Evolutionary conservation across 768 basidiomycete genomes (phyloP).

Genomic region (Tulasnella sp.): DNA sequence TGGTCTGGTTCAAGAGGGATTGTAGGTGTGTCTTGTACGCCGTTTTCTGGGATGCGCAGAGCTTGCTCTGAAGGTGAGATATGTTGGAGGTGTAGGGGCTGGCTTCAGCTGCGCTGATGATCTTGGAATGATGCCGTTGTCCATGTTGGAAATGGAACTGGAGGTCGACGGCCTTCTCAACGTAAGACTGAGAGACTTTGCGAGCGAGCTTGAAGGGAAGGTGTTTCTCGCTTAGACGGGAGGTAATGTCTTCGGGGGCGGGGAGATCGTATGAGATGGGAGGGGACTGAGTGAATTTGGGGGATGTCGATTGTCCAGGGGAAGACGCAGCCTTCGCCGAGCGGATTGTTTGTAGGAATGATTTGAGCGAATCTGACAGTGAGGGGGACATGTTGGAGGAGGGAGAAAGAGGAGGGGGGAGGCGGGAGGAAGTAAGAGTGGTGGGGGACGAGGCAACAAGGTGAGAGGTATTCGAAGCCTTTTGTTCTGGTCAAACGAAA

Average conservation of each 20-base stretch:
- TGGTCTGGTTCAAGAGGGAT: conserved; percentile 8
- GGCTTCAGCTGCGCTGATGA: background rate
- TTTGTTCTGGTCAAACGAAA: conserved; percentile 1
- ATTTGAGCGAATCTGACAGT: background rate
- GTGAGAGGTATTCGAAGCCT: conserved; percentile 4
- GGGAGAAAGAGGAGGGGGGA: background rate
- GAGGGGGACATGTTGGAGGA: background rate
- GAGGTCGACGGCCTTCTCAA: conserved; percentile 10
- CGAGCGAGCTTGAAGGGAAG: conserved; percentile 6
- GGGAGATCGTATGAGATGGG: conserved; percentile 1
- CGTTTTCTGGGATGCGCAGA: conserved; percentile 7
- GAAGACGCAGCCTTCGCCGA: background rate
- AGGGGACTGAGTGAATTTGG: background rate
- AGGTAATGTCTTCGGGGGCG: conserved; percentile 12
- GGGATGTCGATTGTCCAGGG: background rate
- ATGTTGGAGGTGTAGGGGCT: background rate
- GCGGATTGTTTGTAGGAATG: background rate
- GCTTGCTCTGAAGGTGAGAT: conserved; percentile 5
- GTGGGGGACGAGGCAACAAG: background rate
- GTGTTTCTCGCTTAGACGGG: background rate
- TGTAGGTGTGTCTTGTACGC: conserved; percentile 8
- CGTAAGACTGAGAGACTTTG: background rate
- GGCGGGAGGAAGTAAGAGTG: background rate
- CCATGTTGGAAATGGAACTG: conserved; percentile 9
- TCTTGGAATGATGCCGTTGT: background rate